Percentiles rank a stretch among this genome's conserved stretches.
Conservation (phyloP, 176 grass and related monocot genomes). For the Avena eriantha region DNA sequence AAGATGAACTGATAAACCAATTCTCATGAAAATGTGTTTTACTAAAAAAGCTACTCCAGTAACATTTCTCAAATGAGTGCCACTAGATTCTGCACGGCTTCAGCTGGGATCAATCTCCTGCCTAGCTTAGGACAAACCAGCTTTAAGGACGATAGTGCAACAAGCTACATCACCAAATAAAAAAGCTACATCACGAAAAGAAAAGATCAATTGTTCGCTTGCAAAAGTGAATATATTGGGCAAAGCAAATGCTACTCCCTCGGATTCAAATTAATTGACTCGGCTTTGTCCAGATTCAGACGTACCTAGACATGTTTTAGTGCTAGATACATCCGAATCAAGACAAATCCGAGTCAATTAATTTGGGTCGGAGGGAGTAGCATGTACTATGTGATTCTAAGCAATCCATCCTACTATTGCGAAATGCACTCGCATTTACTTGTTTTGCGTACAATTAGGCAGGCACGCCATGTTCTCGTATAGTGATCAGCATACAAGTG, state of each 20-base stretch:
- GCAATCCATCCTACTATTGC: too few species aligned
- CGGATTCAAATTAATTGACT: too few species aligned
- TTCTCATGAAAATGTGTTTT: not conserved
- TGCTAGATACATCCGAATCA: too few species aligned
- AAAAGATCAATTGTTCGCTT: not conserved
- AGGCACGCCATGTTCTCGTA: not conserved
- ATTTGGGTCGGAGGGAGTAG: too few species aligned
- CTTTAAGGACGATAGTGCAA: not conserved
- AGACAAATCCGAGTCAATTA: too few species aligned
- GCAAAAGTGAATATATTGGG: not conserved
- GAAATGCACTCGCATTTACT: not conserved
- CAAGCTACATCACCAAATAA: not conserved
- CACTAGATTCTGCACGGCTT: not conserved
- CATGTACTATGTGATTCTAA: too few species aligned
- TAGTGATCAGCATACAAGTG: too few species aligned
- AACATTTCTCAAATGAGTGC: not conserved
- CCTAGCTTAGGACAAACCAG: not conserved
- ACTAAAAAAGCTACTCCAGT: not conserved
- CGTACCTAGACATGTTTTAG: too few species aligned
- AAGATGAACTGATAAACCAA: not conserved
- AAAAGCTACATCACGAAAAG: not conserved
- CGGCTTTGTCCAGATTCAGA: too few species aligned
- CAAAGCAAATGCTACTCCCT: not conserved
- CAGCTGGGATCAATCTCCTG: not conserved
- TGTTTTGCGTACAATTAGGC: not conserved